Evolutionary conservation across 331 rosid genomes (phyloP), one percentile per base, ranked within the genome.

Genomic region (Rosa hybrid): DNA sequence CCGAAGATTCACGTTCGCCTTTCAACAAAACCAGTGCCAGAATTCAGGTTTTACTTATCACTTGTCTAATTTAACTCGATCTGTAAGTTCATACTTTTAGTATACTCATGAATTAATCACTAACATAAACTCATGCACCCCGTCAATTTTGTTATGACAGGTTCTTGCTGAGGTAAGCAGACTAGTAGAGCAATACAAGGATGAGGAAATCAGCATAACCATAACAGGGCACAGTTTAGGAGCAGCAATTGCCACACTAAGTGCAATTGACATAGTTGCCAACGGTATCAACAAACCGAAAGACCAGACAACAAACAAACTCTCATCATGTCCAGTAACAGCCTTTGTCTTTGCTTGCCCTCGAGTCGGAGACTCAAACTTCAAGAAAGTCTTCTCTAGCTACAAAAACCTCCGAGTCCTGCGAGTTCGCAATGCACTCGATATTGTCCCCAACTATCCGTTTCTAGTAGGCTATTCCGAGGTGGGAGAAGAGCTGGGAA

Each of bases 141-240:
- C 39, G 39, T 34, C 39, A 18, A 2, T 4, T 12, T 30, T 38
- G 12, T 3, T 10, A 38, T 38, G 53, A 16, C 67, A 89, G 92
- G 92, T 85, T 60, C 72, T 87, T 2, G 79, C 23, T 1, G 91
- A 89, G 77, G 71, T 90, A 1, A 75, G 39, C 56, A 87, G 87
- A 71, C 85, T 89, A 23, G 76, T 89, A 42, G 91, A 88, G 30
- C 63, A 79, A 62, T 89, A 65, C 56, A 88, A 89, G 79, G 54
- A 86, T 7, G 92, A 92, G 74, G 97, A 91, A 85, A 78, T 88
- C 23, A 92, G 94, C 88, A 92, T 92, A 77, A 88, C 86, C 0
- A 27, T 86, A 13, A 83, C 88, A 17, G 97, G 94, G 1, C 96
- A 91, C 76, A 91, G 96, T 44, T 86, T 89, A 18, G 96, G 94